Evolutionary conservation across 129 eudicot species (phyloP).

Genomic region (Pittosporum tobira): DNA sequence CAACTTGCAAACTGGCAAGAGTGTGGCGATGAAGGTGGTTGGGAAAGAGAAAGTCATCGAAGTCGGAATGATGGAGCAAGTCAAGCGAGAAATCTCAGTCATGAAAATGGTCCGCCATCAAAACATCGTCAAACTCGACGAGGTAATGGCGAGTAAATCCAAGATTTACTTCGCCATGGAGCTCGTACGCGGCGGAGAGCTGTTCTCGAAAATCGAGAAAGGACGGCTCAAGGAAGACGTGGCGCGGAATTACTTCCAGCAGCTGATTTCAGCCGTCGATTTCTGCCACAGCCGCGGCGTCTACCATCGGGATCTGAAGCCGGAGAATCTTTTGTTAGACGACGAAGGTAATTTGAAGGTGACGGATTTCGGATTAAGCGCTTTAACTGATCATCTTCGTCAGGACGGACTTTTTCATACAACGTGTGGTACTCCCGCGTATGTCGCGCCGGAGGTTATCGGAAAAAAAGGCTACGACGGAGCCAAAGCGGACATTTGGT

Average conservation of each 20-base stretch:
- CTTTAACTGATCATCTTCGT: slow-evolving; percentile 56
- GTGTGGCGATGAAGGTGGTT: slow-evolving; percentile 76
- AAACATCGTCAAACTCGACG: slow-evolving; percentile 71
- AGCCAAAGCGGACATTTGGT: slow-evolving; percentile 82
- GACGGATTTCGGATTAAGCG: slow-evolving; percentile 75
- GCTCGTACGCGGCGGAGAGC: slow-evolving; percentile 81
- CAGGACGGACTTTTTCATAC: slow-evolving; percentile 82
- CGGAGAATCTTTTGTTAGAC: slow-evolving; percentile 73
- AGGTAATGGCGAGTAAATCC: slow-evolving; percentile 79
- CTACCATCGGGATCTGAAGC: slow-evolving; percentile 78
- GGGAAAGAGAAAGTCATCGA: slow-evolving; percentile 72
- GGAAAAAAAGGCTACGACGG: slow-evolving; percentile 80
- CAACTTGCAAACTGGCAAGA: slow-evolving; percentile 37
- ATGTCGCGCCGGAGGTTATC: slow-evolving; percentile 90
- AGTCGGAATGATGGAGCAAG: slow-evolving; percentile 76
- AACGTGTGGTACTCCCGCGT: slow-evolving; percentile 86
- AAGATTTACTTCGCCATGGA: slow-evolving; percentile 87
- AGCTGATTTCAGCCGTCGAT: slow-evolving; percentile 77
- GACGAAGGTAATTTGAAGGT: slow-evolving; percentile 72
- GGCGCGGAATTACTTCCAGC: slow-evolving; percentile 71
- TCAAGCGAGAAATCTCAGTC: slow-evolving; percentile 69
- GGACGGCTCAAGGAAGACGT: slow-evolving; percentile 50
- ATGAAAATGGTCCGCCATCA: slow-evolving; percentile 79
- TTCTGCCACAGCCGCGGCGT: slow-evolving; percentile 94
- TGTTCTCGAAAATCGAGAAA: slow-evolving; percentile 53